phyloP scores from a whole-genome alignment of 495 filamentous ascomycete species.

The Penicillium steckii region DNA sequence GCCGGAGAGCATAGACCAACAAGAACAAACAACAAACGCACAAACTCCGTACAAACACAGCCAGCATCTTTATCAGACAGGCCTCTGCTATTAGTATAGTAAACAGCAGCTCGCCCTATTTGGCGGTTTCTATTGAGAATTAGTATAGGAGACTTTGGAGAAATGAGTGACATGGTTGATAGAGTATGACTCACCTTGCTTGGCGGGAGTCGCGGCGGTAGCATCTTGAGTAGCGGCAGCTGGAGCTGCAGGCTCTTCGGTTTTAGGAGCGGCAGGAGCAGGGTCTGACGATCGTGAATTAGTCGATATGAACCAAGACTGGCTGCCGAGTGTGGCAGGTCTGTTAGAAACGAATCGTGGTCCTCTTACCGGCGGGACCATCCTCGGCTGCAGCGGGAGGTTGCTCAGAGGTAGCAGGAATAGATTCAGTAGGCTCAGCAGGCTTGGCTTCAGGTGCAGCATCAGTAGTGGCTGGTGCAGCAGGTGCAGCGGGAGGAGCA shows the following conservation, averaged over 20 bases:
- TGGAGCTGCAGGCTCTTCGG: constrained; percentile 7
- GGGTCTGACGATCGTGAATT: background rate
- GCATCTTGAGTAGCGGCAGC: background rate
- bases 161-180: background rate
- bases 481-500: background rate
- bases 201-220: constrained; percentile 11
- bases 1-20: background rate
- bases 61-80: background rate
- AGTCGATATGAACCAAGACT: background rate
- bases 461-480: background rate
- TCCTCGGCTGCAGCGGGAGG: constrained; percentile 6
- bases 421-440: background rate
- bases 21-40: background rate
- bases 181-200: constrained; percentile 16
- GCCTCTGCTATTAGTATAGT: background rate
- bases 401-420: constrained; percentile 5
- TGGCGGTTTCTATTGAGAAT: background rate
- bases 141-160: background rate
- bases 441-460: constrained; percentile 7
- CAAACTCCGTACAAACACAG: background rate
- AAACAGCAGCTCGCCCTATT: background rate
- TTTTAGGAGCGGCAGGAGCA: background rate
- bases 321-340: background rate
- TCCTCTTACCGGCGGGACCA: background rate
- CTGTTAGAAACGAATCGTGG: background rate